Percentiles rank a stretch among this genome's conserved stretches.
Evolutionary conservation across 2,329 filamentous ascomycete genomes (phyloP).

Genomic region (Xylaria sp.): DNA sequence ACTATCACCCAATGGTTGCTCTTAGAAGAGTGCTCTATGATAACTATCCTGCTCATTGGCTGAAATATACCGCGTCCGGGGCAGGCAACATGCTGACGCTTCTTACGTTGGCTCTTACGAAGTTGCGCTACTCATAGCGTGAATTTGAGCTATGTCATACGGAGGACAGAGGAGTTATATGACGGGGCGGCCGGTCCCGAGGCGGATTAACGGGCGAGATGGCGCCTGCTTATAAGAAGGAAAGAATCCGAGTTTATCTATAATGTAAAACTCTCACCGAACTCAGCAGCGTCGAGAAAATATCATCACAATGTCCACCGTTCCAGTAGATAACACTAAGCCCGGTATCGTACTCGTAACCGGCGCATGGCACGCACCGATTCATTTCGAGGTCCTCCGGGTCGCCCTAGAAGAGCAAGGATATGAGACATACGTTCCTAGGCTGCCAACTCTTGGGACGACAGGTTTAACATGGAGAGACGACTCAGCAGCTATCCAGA

Average conservation of each 20-base stretch:
- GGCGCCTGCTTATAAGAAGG: background rate
- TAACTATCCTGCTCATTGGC: background rate
- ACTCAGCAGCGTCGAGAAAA: background rate
- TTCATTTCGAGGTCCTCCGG: slow-evolving; percentile 26
- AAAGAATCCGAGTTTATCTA: background rate
- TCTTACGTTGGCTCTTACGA: background rate
- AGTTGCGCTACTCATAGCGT: background rate
- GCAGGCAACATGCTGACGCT: slow-evolving; percentile 5
- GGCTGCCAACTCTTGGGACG: slow-evolving; percentile 24
- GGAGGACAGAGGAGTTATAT: background rate
- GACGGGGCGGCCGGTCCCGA: background rate
- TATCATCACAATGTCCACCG: slow-evolving; percentile 5
- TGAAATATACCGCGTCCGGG: background rate
- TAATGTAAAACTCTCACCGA: background rate
- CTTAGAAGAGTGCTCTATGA: background rate
- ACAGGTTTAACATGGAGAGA: slow-evolving; percentile 32
- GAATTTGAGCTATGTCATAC: background rate
- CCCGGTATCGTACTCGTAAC: slow-evolving; percentile 30
- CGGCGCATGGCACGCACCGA: slow-evolving; percentile 25
- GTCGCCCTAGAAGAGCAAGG: slow-evolving; percentile 28
- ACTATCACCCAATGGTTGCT: background rate
- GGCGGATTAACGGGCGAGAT: background rate
- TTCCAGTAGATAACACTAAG: slow-evolving; percentile 6
- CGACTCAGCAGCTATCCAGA: slow-evolving; percentile 22
- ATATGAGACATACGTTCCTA: slow-evolving; percentile 29